These are phyloP conservation scores for Scedosporium boydii DNA, from an alignment of 2,329 filamentous ascomycete species.

Conservation along the genomic window DNA sequence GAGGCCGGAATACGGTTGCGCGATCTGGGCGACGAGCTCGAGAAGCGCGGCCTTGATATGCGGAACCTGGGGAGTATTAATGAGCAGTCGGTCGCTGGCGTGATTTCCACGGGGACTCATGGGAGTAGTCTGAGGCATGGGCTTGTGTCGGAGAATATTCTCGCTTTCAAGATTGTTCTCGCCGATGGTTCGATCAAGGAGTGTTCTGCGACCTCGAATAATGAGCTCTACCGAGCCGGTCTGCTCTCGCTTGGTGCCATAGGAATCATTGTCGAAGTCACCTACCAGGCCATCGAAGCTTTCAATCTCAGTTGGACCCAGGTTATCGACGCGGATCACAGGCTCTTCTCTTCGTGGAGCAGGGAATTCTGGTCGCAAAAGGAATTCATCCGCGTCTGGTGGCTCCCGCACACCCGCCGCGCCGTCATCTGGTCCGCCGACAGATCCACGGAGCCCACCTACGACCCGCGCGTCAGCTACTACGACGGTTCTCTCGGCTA, in stretches of 20 bases:
- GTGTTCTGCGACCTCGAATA: slow-evolving; percentile 61
- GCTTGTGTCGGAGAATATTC: slow-evolving; percentile 69
- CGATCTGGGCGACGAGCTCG: slow-evolving; percentile 63
- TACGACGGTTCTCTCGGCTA: slow-evolving; percentile 79
- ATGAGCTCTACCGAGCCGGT: slow-evolving; percentile 78
- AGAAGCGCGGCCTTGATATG: slow-evolving; percentile 69
- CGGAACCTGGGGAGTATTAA: slow-evolving; percentile 93
- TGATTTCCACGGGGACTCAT: slow-evolving; percentile 88
- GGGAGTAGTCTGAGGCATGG: slow-evolving; percentile 80
- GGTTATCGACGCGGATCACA: slow-evolving; percentile 59
- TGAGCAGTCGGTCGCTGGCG: slow-evolving; percentile 84
- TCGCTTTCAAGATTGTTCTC: slow-evolving; percentile 68
- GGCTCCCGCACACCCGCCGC: slow-evolving; percentile 85
- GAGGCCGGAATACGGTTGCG: slow-evolving; percentile 83
- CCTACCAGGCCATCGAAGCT: slow-evolving; percentile 68
- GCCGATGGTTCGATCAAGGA: slow-evolving; percentile 65
- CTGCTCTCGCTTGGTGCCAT: slow-evolving; percentile 81
- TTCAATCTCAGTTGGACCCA: slow-evolving; percentile 87
- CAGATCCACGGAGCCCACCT: slow-evolving; percentile 55
- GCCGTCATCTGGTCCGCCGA: slow-evolving; percentile 88
- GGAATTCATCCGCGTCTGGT: slow-evolving; percentile 94
- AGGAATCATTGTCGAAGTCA: slow-evolving; percentile 84
- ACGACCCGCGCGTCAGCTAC: slow-evolving; percentile 57
- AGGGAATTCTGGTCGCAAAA: slow-evolving; percentile 68
- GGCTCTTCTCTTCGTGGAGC: slow-evolving; percentile 64